Base-by-base conservation (phyloP, 1,139 yeast species). In the Zygosaccharomyces pseudobailii region DNA sequence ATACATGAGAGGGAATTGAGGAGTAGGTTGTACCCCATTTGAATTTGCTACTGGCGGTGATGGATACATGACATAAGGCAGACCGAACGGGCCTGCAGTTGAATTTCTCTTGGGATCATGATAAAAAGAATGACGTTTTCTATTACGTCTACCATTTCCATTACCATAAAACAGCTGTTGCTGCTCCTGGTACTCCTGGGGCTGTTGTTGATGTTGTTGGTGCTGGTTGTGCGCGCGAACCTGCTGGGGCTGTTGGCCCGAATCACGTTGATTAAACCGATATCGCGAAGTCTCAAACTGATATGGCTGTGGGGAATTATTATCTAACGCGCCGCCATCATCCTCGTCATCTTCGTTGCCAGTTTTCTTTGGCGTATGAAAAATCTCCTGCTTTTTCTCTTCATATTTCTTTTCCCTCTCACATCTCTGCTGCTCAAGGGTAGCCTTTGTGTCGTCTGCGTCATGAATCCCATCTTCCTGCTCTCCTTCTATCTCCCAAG, bases 271-370 rank as follows among this genome's bases (percentile, higher is more conserved):
- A 24, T 41, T 34, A 20, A 46, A 35, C 19, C 45, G 40, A 37
- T 43, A 55, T 27, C 61, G 55, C 6, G 63, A 59, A 13, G 63
- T 58, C 46, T 59, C 61, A 36, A 59, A 59, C 24, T 57, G 55
- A 43, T 52, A 50, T 4, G 63, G 63, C 35, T 59, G 63, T 19
- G 63, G 63, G 10, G 62, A 52, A 38, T 47, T 51, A 22, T 51
- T 54, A 7, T 49, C 53, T 25, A 27, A 13, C 6, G 24, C n/a
- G 20, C 32, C 17, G 9, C 25, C 39, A 4, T 34, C 48, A 28
- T 37, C 9, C 17, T 42, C 45, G 5, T 30, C 24, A 5, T 36
- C 22, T 17, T 40, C 41, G 19, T 45, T 17, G n/a, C 44, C 43
- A 33, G 35, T 40, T 6, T 42, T 44, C 36, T 51, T 49, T 3